These are phyloP conservation scores for Aspergillus nanangensis DNA, from an alignment of 495 filamentous ascomycete genomes.

Conservation along the genomic window DNA sequence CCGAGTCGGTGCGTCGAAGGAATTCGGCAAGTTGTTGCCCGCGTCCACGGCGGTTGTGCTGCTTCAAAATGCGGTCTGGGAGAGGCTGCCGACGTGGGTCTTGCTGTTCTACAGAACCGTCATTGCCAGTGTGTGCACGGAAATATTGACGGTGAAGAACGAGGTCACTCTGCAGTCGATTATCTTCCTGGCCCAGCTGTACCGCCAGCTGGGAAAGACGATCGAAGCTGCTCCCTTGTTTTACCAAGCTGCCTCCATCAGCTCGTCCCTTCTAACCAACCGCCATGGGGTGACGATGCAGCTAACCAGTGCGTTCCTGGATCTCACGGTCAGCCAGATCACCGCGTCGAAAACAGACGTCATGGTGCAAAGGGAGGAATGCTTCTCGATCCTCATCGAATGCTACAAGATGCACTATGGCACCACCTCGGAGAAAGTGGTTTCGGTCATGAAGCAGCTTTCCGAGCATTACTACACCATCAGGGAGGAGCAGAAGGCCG, in stretches of 20 bases:
- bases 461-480: conserved; percentile 28
- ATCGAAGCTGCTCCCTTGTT: conserved; percentile 12
- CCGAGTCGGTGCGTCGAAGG: conserved; percentile 23
- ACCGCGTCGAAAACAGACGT: conserved; percentile 31
- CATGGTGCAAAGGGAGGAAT: conserved; percentile 32
- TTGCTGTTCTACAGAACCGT: conserved; percentile 25
- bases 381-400: conserved; percentile 26
- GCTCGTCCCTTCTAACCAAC: conserved; percentile 23
- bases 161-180: conserved; percentile 17
- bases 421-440: conserved; percentile 28
- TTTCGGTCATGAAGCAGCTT: conserved; percentile 23
- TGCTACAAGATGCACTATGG: conserved; percentile 34
- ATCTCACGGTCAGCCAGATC: conserved; percentile 22
- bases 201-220: conserved; percentile 8
- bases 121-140: conserved; percentile 24
- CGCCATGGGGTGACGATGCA: conserved; percentile 30
- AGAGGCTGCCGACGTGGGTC: conserved; percentile 22
- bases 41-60: conserved; percentile 22
- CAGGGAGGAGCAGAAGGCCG: conserved; percentile 16
- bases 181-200: conserved; percentile 14
- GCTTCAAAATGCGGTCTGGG: conserved; percentile 28
- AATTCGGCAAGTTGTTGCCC: conserved; percentile 32
- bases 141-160: conserved; percentile 23
- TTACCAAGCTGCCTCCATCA: conserved; percentile 22
- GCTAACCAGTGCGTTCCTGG: conserved; percentile 28